Evolutionary conservation across 768 basidiomycete genomes (phyloP), one percentile per base, ranked within the genome.

Genomic region (Macrolepiota albuminosa): DNA sequence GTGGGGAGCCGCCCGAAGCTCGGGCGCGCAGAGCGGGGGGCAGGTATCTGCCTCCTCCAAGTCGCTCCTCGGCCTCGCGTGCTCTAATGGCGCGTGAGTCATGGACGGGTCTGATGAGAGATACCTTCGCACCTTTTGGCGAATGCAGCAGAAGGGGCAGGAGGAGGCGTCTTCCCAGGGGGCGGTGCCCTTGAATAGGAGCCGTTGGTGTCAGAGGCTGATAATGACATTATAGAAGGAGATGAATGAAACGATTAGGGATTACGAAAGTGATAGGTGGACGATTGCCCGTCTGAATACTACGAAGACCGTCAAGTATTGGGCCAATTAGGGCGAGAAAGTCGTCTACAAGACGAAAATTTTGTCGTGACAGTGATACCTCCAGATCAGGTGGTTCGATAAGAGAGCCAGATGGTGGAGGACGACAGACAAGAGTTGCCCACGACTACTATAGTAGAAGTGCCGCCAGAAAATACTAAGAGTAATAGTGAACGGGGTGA

Each of bases 101-200:
- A 56, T 47, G 49, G 49, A 43, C 4, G 1, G 52, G 59, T 60
- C 56, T 36, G 50, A 64, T 58, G 63, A 40, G 50, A 65, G 33
- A 24, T 29, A 49, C 24, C 13, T 39, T 62, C 80, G 34, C 48
- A 92, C 91, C 92, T 85, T 82, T 93, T 93, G 36, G 91, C 91
- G 73, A 81, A 93, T 26, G 91, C 92, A 63, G 92, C 91, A 58
- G 92, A 94, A 58, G 92, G 92, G 16, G 91, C 92, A 56, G 92
- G 91, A 61, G 91, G 91, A 61, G 92, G 91, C 2, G 91, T 94
- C 76, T 93, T 94, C 63, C 92, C 92, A 70, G 90, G 88, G 60
- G 80, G 74, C 64, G 89, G 80, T 72, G 83, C 85, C 81, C 89
- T 87, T 68, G 87, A 82, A 84, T 88, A 91, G 77, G 89, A 82